These are phyloP conservation scores for Russula earlei DNA, from an alignment of 768 basidiomycete genomes.

Conservation along the genomic window DNA sequence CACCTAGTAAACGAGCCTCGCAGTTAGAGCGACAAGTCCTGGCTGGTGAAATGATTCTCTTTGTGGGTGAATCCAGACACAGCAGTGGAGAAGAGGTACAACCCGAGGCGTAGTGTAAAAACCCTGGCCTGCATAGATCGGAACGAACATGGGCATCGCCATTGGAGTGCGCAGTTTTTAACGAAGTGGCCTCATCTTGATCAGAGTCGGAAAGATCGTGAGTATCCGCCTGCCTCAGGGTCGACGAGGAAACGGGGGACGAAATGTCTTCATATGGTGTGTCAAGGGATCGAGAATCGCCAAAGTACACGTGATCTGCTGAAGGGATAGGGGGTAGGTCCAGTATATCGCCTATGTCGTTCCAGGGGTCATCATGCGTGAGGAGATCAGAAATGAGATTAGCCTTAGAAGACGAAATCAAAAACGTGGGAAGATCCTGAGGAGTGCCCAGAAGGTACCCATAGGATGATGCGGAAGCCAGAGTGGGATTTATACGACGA, in stretches of 20 bases:
- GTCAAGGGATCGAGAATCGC: not conserved
- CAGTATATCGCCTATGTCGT: slow-evolving; percentile 15
- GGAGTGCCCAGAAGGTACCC: not conserved
- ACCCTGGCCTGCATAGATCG: not conserved
- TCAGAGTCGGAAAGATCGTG: not conserved
- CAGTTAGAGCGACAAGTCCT: not conserved
- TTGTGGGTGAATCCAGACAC: not conserved
- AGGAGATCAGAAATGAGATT: slow-evolving; percentile 11
- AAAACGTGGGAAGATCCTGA: not conserved
- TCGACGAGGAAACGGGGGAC: not conserved
- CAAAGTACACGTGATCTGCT: slow-evolving; percentile 1
- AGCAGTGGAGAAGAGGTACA: not conserved
- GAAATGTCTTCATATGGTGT: not conserved
- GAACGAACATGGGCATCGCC: not conserved
- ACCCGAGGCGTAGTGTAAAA: not conserved
- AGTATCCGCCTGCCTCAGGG: not conserved
- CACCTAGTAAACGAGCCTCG: not conserved
- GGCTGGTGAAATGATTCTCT: not conserved
- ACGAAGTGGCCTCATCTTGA: not conserved
- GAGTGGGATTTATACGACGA: not conserved
- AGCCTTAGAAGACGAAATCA: not conserved
- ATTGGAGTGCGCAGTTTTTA: not conserved
- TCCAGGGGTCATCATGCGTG: slow-evolving; percentile 13
- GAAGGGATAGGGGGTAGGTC: slow-evolving; percentile 13
- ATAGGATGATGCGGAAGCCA: not conserved